phyloP scores from a whole-genome alignment of 2,329 filamentous ascomycete genomes.

The Xylariaceae sp. region DNA sequence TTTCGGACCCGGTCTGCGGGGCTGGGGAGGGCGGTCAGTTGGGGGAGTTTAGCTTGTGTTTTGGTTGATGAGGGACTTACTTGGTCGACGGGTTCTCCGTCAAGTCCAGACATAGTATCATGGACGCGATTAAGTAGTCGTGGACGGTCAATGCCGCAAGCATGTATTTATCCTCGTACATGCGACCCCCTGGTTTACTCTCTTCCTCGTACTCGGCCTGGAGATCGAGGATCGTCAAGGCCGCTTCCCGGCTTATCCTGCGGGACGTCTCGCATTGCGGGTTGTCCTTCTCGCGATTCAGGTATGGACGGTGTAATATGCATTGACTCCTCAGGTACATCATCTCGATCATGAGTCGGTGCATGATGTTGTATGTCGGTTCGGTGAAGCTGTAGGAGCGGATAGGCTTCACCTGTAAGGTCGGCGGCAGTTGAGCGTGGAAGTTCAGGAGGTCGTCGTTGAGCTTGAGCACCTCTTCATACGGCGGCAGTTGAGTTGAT shows the following conservation, averaged over 20 bases:
- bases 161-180: constrained; percentile 50
- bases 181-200: constrained; percentile 43
- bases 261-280: constrained; percentile 37
- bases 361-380: constrained; percentile 42
- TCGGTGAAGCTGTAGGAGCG: constrained; percentile 40
- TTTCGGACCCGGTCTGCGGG: constrained; percentile 33
- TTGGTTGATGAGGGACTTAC: constrained; percentile 27
- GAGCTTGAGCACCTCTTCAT: constrained; percentile 37
- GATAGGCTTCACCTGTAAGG: constrained; percentile 40
- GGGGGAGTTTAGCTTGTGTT: neutral
- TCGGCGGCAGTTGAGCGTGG: constrained; percentile 35
- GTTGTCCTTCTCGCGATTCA: constrained; percentile 38
- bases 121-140: constrained; percentile 55
- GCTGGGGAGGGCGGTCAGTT: constrained; percentile 23
- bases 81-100: constrained; percentile 36
- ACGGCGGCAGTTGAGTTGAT: constrained; percentile 32
- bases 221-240: constrained; percentile 41
- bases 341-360: constrained; percentile 44
- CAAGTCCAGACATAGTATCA: constrained; percentile 53
- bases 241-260: constrained; percentile 39
- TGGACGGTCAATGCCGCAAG: constrained; percentile 48
- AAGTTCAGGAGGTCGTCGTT: constrained; percentile 39
- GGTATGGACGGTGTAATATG: constrained; percentile 46
- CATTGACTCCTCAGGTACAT: constrained; percentile 46
- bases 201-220: constrained; percentile 45